phyloP scores from a whole-genome alignment of 371 early-diverging fungal species.

The Syncephalastrum sp. region DNA sequence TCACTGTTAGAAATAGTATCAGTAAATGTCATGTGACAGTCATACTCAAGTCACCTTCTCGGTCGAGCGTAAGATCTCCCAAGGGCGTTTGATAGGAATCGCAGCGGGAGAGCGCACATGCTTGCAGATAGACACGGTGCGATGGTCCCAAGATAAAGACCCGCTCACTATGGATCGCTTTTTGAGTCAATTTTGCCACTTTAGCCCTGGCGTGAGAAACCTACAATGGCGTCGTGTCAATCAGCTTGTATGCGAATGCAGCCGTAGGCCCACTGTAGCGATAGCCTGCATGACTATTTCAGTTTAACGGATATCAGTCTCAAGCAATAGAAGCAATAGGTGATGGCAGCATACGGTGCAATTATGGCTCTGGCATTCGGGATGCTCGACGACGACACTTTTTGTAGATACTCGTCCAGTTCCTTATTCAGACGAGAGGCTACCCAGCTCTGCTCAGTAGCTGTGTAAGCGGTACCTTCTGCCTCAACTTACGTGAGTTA shows the following conservation, averaged over 20 bases:
- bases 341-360: slow-evolving; percentile 64
- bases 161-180: slow-evolving; percentile 53
- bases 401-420: slow-evolving; percentile 51
- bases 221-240: slow-evolving; percentile 64
- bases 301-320: not conserved
- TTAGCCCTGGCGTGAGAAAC: slow-evolving; percentile 4
- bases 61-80: slow-evolving; percentile 76
- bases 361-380: slow-evolving; percentile 72
- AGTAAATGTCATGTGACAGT: too few species aligned
- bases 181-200: not conserved
- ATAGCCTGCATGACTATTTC: slow-evolving; percentile 85
- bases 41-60: slow-evolving; percentile 32
- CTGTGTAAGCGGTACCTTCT: not conserved
- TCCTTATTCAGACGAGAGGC: slow-evolving; percentile 35
- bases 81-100: slow-evolving; percentile 81
- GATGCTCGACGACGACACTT: slow-evolving; percentile 55
- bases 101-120: slow-evolving; percentile 78
- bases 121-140: slow-evolving; percentile 82
- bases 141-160: slow-evolving; percentile 93
- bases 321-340: not conserved
- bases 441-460: slow-evolving; percentile 4
- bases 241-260: slow-evolving; percentile 81
- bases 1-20: slow-evolving; percentile 34
- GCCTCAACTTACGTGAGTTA: slow-evolving; percentile 34
- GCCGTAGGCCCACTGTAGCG: slow-evolving; percentile 88